Evolutionary conservation across 2,329 filamentous ascomycete species (phyloP), one percentile per base, ranked within the genome.

Genomic region (Cladosporium sphaerospermum): DNA sequence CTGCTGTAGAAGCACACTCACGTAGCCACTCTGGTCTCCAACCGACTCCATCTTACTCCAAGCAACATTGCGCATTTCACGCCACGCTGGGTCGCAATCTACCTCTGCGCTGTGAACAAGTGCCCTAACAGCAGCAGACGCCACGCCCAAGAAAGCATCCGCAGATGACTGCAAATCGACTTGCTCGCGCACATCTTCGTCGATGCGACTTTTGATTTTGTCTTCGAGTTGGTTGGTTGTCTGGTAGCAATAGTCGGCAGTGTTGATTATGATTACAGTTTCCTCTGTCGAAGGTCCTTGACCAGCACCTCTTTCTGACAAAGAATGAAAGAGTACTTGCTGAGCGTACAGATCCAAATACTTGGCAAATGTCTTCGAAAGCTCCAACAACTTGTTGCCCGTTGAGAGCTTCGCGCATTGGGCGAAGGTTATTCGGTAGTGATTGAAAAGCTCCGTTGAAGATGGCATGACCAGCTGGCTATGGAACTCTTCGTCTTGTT

Each of bases 371-470:
- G 86, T 91, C 61, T 80, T 87, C 0, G 90, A 86, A 8, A 99
- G 74, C 59, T 99, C 92, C 9, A 95, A 77, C 40, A 99, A 74
- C 39, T 89, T 83, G 52, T 86, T 84, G n/a, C 90, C 88, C 0
- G 92, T 96, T 0, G 93, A 97, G 1, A 99, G 78, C 69, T 96
- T 97, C 3, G 93, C 90, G 70, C 93, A 99, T 72, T 99, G 93
- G 3, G 90, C 89, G 34, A 99, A 74, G 0, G 89, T 92, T 55
- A 92, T 81, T 56, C 95, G 89, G 73, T 99, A 99, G 67, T 96
- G 96, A 64, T 96, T 89, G 71, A 99, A 99, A 0, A 99, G 80
- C 67, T 99, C 93, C 43, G 95, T 96, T 3, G 93, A 95, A 0
- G 93, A 97, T 1, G 86, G 79, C 54, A 96, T 92, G 53, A 99